Conservation (phyloP, 345 rosid species). For the Lepidium aucheri region DNA sequence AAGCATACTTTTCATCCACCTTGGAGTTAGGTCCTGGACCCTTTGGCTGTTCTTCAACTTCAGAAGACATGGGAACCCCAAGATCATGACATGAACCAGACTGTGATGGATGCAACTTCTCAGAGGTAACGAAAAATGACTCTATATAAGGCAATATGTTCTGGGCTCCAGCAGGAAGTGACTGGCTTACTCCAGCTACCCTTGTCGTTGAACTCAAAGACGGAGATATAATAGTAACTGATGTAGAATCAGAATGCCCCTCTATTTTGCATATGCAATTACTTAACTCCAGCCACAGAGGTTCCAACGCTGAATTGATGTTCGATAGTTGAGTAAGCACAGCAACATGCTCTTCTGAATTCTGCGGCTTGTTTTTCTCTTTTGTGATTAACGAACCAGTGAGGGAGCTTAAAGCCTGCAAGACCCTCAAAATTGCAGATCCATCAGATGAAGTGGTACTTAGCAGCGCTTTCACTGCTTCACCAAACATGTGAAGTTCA, state of each 20-base stretch:
- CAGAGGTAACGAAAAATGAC: conserved; percentile 84
- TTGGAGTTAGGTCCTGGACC: conserved; percentile 38
- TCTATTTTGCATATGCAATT: conserved; percentile 88
- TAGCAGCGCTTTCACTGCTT: conserved; percentile 72
- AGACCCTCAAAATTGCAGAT: conserved; percentile 82
- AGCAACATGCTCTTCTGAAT: conserved; percentile 44
- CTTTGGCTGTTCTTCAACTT: conserved; percentile 60
- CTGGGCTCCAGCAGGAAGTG: conserved; percentile 97
- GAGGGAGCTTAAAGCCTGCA: conserved; percentile 85
- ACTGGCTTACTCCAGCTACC: conserved; percentile 53
- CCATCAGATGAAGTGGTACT: conserved; percentile 79
- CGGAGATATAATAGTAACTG: conserved; percentile 25
- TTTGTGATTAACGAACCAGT: conserved; percentile 45
- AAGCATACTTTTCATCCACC: conserved; percentile 71
- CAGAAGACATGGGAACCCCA: conserved; percentile 42
- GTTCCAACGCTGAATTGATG: conserved; percentile 74
- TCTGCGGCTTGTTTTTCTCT: conserved; percentile 44
- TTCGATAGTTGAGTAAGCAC: conserved; percentile 58
- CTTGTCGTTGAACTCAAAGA: conserved; percentile 41
- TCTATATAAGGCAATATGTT: conserved; percentile 92
- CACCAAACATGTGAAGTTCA: conserved; percentile 76
- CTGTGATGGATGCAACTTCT: conserved; percentile 77
- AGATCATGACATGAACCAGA: conserved; percentile 59
- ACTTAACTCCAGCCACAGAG: conserved; percentile 87
- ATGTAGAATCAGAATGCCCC: conserved; percentile 59